These are phyloP conservation scores for Syzygium jambos DNA, from an alignment of 345 rosid species.

Conservation along the genomic window DNA sequence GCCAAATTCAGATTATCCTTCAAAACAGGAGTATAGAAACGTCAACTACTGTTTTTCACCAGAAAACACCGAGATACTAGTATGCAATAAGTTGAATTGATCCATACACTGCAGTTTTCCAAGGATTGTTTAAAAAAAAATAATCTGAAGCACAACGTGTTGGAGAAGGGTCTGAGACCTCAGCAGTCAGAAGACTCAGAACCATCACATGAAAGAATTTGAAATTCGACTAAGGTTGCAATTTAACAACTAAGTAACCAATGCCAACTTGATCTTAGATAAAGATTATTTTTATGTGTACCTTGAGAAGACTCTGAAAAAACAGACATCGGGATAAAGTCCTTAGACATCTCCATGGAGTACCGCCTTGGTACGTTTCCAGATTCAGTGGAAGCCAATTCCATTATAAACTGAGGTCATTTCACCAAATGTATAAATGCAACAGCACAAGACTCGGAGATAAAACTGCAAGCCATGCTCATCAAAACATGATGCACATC, in stretches of 20 bases:
- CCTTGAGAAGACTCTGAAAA: slow-evolving; percentile 64
- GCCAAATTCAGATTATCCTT: neutral
- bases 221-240: neutral
- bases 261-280: neutral
- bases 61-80: neutral
- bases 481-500: neutral
- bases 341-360: slow-evolving; percentile 71
- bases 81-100: neutral
- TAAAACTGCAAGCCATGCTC: neutral
- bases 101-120: neutral
- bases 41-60: neutral
- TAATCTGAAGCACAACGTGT: neutral
- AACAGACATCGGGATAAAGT: slow-evolving; percentile 59
- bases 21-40: neutral
- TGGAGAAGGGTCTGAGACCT: neutral
- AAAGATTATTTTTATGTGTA: slow-evolving; percentile 4
- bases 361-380: slow-evolving; percentile 55
- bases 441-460: neutral
- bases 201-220: neutral
- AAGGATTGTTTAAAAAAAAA: neutral
- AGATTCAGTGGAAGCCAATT: slow-evolving; percentile 54
- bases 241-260: neutral
- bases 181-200: neutral
- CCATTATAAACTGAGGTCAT: slow-evolving; percentile 55
- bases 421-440: neutral